A percentile compares a stretch with the other conserved stretches of the same genome.
These are phyloP conservation scores for Galerina marginata DNA, from an alignment of 768 basidiomycete species.

Conservation along the genomic window DNA sequence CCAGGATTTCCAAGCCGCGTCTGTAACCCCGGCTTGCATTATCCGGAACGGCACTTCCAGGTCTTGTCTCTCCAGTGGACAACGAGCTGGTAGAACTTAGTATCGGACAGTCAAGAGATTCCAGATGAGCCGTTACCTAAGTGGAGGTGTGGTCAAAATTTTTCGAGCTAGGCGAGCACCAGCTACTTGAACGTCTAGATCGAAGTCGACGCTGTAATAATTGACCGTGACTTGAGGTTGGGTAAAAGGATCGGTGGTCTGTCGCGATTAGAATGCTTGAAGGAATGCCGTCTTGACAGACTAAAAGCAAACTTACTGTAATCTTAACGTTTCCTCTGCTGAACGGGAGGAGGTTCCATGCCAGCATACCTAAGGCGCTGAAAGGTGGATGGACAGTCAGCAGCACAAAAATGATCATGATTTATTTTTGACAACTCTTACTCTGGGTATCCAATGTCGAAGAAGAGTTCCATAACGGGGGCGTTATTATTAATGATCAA, in stretches of 20 bases:
- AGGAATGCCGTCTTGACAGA: background rate
- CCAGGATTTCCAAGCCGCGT: slow-evolving; percentile 53
- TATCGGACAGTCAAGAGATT: background rate
- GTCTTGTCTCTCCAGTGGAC: slow-evolving; percentile 48
- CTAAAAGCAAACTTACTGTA: slow-evolving; percentile 32
- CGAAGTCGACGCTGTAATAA: slow-evolving; percentile 55
- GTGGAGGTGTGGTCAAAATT: slow-evolving; percentile 45
- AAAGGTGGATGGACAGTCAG: background rate
- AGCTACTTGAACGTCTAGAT: slow-evolving; percentile 56
- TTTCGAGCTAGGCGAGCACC: slow-evolving; percentile 49
- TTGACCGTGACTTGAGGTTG: slow-evolving; percentile 54
- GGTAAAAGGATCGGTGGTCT: slow-evolving; percentile 54
- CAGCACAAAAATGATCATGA: background rate
- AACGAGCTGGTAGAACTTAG: slow-evolving; percentile 30
- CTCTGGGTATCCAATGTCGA: slow-evolving; percentile 51
- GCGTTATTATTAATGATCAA: slow-evolving; percentile 53
- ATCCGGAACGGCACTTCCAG: slow-evolving; percentile 48
- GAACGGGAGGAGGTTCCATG: slow-evolving; percentile 63
- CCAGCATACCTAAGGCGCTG: slow-evolving; percentile 51
- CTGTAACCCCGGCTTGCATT: slow-evolving; percentile 46
- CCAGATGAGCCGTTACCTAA: slow-evolving; percentile 37
- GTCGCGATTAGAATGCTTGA: background rate
- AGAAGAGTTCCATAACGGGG: slow-evolving; percentile 54
- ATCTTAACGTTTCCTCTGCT: slow-evolving; percentile 56
- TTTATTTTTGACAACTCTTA: slow-evolving; percentile 27